A percentile compares a stretch with the other conserved stretches of the same genome.
phyloP scores from a whole-genome alignment of 352 stramenopile species.

The Phytophthora foliorum region DNA sequence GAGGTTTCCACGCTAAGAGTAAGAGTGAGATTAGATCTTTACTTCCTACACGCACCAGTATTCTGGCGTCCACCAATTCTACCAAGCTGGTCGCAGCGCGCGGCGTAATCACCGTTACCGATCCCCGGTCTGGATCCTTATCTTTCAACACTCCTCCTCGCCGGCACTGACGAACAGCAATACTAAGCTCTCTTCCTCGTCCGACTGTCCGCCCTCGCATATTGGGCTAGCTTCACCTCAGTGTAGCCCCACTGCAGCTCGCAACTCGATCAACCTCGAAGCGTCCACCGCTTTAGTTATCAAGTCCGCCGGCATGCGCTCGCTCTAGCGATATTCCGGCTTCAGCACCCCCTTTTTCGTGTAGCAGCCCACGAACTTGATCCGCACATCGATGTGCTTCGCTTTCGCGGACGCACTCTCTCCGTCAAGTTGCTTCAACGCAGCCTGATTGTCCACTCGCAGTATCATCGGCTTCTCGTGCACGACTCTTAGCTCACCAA shows the following conservation, averaged over 20 bases:
- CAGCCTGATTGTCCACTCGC: conserved; percentile 28
- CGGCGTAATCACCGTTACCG: no score
- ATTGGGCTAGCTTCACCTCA: not conserved
- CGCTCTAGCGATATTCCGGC: conserved; percentile 1
- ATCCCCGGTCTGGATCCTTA: no score
- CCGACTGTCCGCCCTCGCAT: no score
- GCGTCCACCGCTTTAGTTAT: conserved; percentile 21
- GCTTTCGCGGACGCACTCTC: not conserved
- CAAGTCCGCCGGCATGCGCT: conserved; percentile 16
- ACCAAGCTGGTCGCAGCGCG: no score
- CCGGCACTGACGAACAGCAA: no score
- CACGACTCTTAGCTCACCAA: conserved; percentile 1
- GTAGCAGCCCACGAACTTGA: conserved; percentile 28
- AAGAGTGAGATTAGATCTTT: no score
- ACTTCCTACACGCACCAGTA: no score
- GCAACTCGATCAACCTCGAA: conserved; percentile 5
- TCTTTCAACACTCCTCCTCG: no score
- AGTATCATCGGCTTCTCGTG: not conserved
- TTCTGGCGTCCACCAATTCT: no score
- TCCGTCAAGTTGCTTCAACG: conserved; percentile 19
- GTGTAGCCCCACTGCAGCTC: not conserved
- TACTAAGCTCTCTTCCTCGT: no score
- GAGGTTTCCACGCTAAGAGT: no score
- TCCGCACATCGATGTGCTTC: conserved; percentile 24
- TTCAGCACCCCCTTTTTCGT: conserved; percentile 4